A percentile compares a stretch with the other conserved stretches of the same genome.
These are phyloP conservation scores for Coniochaeta ligniaria DNA, from an alignment of 2,329 filamentous ascomycete genomes.

Conservation along the genomic window DNA sequence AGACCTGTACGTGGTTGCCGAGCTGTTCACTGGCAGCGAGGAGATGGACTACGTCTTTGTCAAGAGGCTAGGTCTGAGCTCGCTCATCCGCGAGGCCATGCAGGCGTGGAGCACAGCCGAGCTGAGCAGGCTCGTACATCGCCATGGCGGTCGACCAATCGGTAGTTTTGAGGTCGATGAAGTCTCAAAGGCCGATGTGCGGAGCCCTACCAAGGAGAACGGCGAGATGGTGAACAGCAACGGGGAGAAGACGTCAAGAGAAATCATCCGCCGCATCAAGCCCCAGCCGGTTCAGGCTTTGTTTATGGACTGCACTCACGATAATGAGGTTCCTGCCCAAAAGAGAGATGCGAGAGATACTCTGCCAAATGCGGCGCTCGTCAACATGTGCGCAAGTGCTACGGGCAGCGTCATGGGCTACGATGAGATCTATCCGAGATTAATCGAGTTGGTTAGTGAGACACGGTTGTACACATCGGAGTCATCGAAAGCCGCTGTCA, in stretches of 20 bases:
- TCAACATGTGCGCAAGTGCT: conserved; percentile 92
- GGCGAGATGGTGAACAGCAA: conserved; percentile 19
- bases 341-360: conserved; percentile 93
- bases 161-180: conserved; percentile 97
- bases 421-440: conserved; percentile 88
- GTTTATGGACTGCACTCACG: conserved; percentile 99
- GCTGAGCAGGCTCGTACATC: conserved; percentile 85
- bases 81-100: conserved; percentile 95
- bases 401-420: conserved; percentile 97
- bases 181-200: conserved; percentile 54
- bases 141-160: conserved; percentile 87
- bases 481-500: conserved; percentile 58
- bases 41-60: conserved; percentile 96
- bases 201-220: conserved; percentile 13
- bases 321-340: conserved; percentile 93
- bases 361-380: conserved; percentile 84
- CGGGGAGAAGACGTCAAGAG: conserved; percentile 32
- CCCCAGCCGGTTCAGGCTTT: conserved; percentile 85
- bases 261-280: conserved; percentile 74
- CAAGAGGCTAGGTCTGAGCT: conserved; percentile 83
- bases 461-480: conserved; percentile 74
- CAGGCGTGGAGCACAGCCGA: conserved; percentile 95
- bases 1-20: conserved; percentile 85
- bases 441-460: conserved; percentile 91
- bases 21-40: conserved; percentile 92